Base-by-base conservation (phyloP, 805 yeast genomes). In the Nakazawaea holstii region DNA sequence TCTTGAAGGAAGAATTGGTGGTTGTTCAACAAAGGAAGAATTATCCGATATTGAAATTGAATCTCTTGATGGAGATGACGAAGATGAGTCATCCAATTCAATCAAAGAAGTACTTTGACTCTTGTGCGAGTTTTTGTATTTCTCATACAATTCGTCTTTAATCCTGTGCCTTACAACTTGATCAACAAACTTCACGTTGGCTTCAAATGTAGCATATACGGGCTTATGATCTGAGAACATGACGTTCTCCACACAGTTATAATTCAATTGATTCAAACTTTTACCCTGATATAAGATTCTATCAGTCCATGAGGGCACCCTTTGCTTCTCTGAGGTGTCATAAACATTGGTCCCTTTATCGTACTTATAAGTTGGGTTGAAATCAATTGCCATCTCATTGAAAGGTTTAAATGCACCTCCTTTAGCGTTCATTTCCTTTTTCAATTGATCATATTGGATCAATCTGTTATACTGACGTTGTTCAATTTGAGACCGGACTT, bases 251-350 rank as follows among this genome's bases (percentile, higher is more conserved):
- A 82, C 80, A 43, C 84, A 77, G 46, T 81, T 77, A 61, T 94
- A 94, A 45, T 80, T 80, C 52, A 81, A 59, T 41, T 88, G 94
- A 36, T 70, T 66, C 37, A 90, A 57, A 14, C 66, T 67, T 4
- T 69, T 62, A 35, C 95, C 89, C 50, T 74, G 72, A 57, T 74
- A 83, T 41, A 92, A 67, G 47, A 48, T 39, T 49, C 99, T 69
- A 67, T 94, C 99, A 2, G 98, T 91, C 99, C 99, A 94, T 0
- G 99, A 95, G 1, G 99, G 99, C 10, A 87, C 82, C 52, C 99
- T 77, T 64, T 82, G 83, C 64, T 94, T 94, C 58, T 92, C 98
- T 36, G 95, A 83, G 0, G 95, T 77, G 62, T 94, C 99, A 61
- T 91, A 94, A 2, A 60, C 66, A 41, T 76, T 78, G 0, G 95